These are phyloP conservation scores for Ceratobasidium theobromae DNA, from an alignment of 1,284 basidiomycete species.

Conservation along the genomic window DNA sequence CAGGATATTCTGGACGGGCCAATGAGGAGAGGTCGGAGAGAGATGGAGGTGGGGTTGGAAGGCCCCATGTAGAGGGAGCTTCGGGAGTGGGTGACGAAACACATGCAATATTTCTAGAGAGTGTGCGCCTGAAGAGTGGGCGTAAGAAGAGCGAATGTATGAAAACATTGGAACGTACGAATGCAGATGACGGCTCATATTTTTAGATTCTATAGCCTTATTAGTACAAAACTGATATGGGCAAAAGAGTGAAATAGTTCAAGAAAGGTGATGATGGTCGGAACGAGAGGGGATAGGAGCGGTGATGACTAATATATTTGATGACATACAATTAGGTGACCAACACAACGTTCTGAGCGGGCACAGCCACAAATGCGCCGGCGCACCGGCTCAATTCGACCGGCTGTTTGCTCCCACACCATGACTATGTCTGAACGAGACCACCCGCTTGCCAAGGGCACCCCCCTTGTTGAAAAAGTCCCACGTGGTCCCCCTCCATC, in stretches of 20 bases:
- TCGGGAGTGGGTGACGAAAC: conserved; percentile 4
- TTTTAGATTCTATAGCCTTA: background rate
- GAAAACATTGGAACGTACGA: background rate
- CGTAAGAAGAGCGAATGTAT: background rate
- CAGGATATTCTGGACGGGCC: background rate
- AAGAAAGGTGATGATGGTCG: no score
- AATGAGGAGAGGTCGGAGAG: conserved; percentile 10
- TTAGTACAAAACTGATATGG: no score
- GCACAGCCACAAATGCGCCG: no score
- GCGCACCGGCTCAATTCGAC: no score
- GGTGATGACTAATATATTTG: no score
- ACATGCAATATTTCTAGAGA: background rate
- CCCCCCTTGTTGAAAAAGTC: background rate
- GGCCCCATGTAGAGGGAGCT: background rate
- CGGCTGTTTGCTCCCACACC: no score
- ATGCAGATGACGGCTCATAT: background rate
- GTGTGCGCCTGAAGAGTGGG: background rate
- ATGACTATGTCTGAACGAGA: background rate
- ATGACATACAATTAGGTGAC: no score
- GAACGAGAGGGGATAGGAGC: background rate
- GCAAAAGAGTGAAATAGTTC: no score
- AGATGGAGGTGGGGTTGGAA: conserved; percentile 24
- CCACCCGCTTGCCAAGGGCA: conserved; percentile 9
- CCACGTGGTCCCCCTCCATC: conserved; percentile 20
- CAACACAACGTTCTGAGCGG: no score